A percentile compares a stretch with the other conserved stretches of the same genome.
Evolutionary conservation across 1,284 basidiomycete species (phyloP).

Genomic region (Apiotrichum montevideense): DNA sequence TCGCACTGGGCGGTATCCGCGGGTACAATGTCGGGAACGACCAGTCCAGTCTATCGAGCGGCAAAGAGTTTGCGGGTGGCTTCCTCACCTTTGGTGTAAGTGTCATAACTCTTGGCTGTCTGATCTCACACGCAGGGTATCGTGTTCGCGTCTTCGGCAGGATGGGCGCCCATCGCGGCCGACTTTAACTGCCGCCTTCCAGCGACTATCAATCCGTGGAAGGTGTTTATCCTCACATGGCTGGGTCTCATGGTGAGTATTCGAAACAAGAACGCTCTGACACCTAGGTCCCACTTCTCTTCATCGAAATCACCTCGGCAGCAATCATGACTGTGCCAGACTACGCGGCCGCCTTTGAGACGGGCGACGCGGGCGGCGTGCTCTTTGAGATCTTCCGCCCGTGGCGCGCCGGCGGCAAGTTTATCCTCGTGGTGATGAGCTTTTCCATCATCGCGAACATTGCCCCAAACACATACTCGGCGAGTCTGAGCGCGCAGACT

Average conservation of each 20-base stretch:
- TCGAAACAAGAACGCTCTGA: constrained; percentile 26
- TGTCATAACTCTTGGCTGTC: not conserved
- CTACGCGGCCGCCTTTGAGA: constrained; percentile 52
- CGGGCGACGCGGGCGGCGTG: constrained; percentile 52
- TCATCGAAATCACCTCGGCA: constrained; percentile 54
- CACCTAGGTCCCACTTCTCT: constrained; percentile 44
- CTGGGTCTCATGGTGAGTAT: constrained; percentile 51
- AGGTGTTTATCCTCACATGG: constrained; percentile 56
- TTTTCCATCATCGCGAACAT: constrained; percentile 58
- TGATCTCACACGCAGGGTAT: constrained; percentile 43
- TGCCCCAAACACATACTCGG: constrained; percentile 58
- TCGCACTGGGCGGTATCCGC: constrained; percentile 44
- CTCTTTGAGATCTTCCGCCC: constrained; percentile 35
- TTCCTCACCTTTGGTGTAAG: constrained; percentile 54
- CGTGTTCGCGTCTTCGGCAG: constrained; percentile 54
- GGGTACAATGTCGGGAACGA: not conserved
- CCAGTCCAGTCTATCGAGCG: constrained; percentile 45
- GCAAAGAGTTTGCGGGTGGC: constrained; percentile 45
- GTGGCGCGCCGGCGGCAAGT: constrained; percentile 45
- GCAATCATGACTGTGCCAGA: constrained; percentile 55
- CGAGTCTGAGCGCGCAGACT: constrained; percentile 56
- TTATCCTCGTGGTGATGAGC: constrained; percentile 57
- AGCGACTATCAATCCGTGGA: constrained; percentile 48
- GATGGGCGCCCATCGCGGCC: constrained; percentile 43
- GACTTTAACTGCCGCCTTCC: constrained; percentile 58